phyloP scores from a whole-genome alignment of 371 early-diverging fungal species.

The Actinomortierella ambigua region DNA sequence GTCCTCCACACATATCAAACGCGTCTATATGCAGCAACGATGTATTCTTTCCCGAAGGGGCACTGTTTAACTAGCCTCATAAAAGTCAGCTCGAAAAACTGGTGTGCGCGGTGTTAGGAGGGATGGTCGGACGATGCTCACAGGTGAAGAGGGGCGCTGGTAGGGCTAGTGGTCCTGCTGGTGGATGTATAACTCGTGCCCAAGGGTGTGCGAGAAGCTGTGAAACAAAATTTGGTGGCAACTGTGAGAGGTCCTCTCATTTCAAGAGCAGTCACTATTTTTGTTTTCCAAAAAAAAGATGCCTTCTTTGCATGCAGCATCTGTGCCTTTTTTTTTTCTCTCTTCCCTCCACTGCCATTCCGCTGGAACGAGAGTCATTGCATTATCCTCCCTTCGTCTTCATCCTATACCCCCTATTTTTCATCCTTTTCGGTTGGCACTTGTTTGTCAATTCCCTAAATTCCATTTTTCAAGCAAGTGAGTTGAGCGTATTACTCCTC shows the following conservation, averaged over 20 bases:
- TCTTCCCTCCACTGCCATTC: too few relatives aligned
- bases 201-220: constrained; percentile 6
- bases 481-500: not conserved
- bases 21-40: too few relatives aligned
- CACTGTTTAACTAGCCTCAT: not conserved
- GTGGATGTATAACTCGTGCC: not conserved
- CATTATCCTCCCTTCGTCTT: not conserved
- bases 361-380: too few relatives aligned
- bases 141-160: too few relatives aligned
- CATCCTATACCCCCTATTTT: not conserved
- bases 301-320: too few relatives aligned
- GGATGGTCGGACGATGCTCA: not conserved
- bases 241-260: not conserved
- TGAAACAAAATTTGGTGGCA: constrained; percentile 7
- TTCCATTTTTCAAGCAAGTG: constrained; percentile 4
- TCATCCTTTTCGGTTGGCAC: not conserved
- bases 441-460: not conserved
- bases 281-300: too few relatives aligned
- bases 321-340: too few relatives aligned
- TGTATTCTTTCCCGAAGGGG: not conserved
- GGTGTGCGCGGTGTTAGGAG: not conserved
- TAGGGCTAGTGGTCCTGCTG: too few relatives aligned
- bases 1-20: too few relatives aligned
- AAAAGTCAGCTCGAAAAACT: not conserved
- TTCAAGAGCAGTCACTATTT: not conserved